A percentile compares a stretch with the other conserved stretches of the same genome.
Evolutionary conservation across 345 rosid genomes (phyloP).

Genomic region (Kernera saxatilis): DNA sequence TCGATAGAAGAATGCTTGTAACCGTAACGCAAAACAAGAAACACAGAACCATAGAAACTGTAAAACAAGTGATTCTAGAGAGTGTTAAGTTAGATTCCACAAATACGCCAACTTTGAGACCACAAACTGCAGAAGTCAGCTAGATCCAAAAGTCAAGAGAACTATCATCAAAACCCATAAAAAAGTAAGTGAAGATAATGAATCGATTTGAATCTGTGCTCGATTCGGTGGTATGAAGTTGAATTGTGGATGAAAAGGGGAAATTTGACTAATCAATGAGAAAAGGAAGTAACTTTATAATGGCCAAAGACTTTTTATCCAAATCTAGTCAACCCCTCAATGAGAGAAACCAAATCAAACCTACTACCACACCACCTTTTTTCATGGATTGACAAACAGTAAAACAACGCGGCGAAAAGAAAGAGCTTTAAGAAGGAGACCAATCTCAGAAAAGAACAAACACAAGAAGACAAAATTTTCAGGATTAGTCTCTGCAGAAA

Average conservation of each 20-base stretch:
- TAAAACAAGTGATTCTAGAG: not conserved
- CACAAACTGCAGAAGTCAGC: not conserved
- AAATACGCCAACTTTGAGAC: not conserved
- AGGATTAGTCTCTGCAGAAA: constrained; percentile 30
- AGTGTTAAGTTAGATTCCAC: not conserved
- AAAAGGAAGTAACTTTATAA: constrained; percentile 14
- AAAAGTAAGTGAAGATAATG: not conserved
- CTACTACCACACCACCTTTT: constrained; percentile 71
- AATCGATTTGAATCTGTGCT: constrained; percentile 2
- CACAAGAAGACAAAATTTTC: constrained; percentile 4
- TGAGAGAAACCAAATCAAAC: constrained; percentile 26
- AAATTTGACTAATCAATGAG: not conserved
- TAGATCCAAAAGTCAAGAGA: constrained; percentile 15
- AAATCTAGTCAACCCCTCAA: constrained; percentile 68
- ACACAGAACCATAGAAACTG: not conserved
- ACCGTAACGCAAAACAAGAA: not conserved
- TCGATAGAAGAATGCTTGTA: not conserved
- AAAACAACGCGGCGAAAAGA: not conserved
- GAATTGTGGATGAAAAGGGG: not conserved
- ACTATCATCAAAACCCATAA: not conserved
- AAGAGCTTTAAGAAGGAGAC: not conserved
- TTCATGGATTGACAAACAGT: constrained; percentile 37
- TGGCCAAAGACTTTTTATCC: constrained; percentile 14
- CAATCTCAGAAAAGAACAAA: constrained; percentile 30
- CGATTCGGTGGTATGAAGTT: not conserved